Evolutionary conservation across 495 filamentous ascomycete genomes (phyloP).

Genomic region (Apiosordaria backusii): DNA sequence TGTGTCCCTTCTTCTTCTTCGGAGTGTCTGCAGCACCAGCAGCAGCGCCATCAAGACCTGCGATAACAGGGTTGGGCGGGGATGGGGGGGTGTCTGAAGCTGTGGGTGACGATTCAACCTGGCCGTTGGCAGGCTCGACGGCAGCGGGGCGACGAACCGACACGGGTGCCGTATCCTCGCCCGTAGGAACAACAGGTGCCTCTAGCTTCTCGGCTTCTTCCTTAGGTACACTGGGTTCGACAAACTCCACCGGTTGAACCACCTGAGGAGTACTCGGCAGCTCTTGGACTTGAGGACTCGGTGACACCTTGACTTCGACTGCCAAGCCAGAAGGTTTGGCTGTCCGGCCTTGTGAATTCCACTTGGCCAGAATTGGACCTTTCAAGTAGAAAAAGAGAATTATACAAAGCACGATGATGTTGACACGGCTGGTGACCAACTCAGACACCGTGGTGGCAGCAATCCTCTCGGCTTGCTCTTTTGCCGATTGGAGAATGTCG

Average conservation of each 20-base stretch:
- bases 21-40: conserved; percentile 37
- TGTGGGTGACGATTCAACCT: no score
- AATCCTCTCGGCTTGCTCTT: conserved; percentile 36
- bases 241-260: background rate
- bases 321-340: background rate
- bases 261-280: background rate
- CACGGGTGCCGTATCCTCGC: background rate
- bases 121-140: background rate
- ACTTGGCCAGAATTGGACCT: background rate
- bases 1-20: conserved; percentile 72
- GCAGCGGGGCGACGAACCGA: background rate
- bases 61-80: conserved; percentile 16
- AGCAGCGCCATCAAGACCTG: conserved; percentile 36
- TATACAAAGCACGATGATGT: background rate
- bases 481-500: conserved; percentile 35
- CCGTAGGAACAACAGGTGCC: background rate
- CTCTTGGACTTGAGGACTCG: background rate
- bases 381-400: background rate
- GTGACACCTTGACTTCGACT: background rate
- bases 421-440: background rate
- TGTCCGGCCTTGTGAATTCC: background rate
- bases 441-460: conserved; percentile 26
- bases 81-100: conserved; percentile 7
- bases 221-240: background rate
- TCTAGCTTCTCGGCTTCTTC: background rate